Evolutionary conservation across 345 rosid species (phyloP).

Genomic region (Balakata baccata): DNA sequence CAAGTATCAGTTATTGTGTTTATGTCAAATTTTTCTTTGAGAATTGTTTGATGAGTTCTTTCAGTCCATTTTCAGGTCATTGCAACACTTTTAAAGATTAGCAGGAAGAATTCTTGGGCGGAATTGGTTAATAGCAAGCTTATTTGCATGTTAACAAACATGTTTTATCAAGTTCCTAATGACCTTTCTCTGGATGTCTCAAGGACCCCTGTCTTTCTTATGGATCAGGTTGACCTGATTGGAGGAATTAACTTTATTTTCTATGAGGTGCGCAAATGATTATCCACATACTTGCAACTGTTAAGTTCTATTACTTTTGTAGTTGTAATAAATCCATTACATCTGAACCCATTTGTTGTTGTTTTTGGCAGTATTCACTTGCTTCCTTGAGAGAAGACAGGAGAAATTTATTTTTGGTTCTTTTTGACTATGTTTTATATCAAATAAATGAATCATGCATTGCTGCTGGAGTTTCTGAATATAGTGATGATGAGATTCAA

Average conservation of each 20-base stretch:
- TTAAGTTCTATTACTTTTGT: neutral
- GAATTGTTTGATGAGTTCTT: neutral
- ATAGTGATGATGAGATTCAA: conserved; percentile 76
- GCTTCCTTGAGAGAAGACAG: conserved; percentile 82
- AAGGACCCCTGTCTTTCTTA: conserved; percentile 55
- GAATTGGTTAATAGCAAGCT: conserved; percentile 96
- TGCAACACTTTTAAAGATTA: conserved; percentile 62
- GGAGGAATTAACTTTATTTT: conserved; percentile 94
- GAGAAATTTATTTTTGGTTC: conserved; percentile 80
- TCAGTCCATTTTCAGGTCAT: conserved; percentile 56
- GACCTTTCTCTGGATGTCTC: conserved; percentile 38
- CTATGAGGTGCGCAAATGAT: conserved; percentile 58
- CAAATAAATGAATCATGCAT: conserved; percentile 79
- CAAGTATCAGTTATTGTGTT: neutral
- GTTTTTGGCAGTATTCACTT: conserved; percentile 73
- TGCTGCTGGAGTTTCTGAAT: conserved; percentile 80
- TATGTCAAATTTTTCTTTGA: too few relatives aligned
- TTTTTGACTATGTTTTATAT: conserved; percentile 79
- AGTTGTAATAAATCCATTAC: neutral
- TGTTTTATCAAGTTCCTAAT: conserved; percentile 75
- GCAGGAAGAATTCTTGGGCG: conserved; percentile 92
- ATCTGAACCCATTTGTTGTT: neutral
- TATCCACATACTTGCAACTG: neutral
- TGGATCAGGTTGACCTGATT: conserved; percentile 83
- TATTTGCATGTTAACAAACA: conserved; percentile 78